Evolutionary conservation across 495 filamentous ascomycete species (phyloP).

Genomic region (Trichoderma virens): DNA sequence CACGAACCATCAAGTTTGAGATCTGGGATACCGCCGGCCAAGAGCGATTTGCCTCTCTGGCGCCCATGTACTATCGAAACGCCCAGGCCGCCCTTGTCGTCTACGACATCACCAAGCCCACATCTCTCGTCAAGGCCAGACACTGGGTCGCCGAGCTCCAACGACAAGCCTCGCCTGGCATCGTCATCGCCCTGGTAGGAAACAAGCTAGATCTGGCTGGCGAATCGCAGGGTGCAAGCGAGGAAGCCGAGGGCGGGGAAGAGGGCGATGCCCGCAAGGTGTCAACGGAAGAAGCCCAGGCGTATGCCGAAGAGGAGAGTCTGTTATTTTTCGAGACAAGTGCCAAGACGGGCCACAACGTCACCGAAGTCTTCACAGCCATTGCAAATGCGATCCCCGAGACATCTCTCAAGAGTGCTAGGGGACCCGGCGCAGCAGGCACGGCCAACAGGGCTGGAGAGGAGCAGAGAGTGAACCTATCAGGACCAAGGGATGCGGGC

Average conservation of each 20-base stretch:
- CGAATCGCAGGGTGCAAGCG: conserved; percentile 36
- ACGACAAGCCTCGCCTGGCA: conserved; percentile 93
- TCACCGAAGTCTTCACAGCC: conserved; percentile 94
- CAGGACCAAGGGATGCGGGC: conserved; percentile 47
- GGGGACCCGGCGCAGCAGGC: conserved; percentile 55
- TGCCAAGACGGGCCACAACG: conserved; percentile 90
- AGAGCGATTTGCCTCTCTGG: conserved; percentile 93
- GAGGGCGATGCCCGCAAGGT: conserved; percentile 81
- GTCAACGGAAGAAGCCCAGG: conserved; percentile 75
- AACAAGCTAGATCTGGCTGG: conserved; percentile 91
- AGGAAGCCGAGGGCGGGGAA: conserved; percentile 44
- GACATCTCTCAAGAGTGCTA: conserved; percentile 81
- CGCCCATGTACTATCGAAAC: conserved; percentile 99
- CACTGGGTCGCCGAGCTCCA: conserved; percentile 99
- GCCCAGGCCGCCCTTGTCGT: conserved; percentile 97
- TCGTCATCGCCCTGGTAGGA: conserved; percentile 94
- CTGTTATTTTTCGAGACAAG: conserved; percentile 96
- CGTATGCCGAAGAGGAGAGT: conserved; percentile 90
- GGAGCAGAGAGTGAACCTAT: conserved; percentile 64
- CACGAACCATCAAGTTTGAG: conserved; percentile 97
- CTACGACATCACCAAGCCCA: conserved; percentile 97
- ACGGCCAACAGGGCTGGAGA: conserved; percentile 46
- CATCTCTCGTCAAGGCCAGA: conserved; percentile 89
- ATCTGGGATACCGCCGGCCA: conserved; percentile 99
- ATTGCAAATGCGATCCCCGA: conserved; percentile 97